Percentiles rank a stretch among this genome's conserved stretches.
These are phyloP conservation scores for Hordeum pubiflorum DNA, from an alignment of 202 grass and related monocot species.

Conservation along the genomic window DNA sequence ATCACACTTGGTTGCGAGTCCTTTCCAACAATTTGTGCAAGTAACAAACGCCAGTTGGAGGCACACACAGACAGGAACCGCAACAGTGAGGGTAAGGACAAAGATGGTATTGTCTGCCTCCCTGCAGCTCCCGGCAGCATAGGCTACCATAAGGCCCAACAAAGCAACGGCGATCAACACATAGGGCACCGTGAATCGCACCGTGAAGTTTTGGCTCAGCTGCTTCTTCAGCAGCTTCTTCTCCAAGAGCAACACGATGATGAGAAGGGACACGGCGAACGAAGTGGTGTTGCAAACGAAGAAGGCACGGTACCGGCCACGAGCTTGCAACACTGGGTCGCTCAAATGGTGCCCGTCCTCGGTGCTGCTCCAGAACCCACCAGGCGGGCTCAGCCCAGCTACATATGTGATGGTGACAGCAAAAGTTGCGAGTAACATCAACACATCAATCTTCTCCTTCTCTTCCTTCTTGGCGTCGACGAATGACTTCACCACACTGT, in stretches of 20 bases:
- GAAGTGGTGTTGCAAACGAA: slow-evolving; percentile 33
- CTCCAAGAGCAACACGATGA: slow-evolving; percentile 31
- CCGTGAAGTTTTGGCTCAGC: too few species aligned
- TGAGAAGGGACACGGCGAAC: slow-evolving; percentile 25
- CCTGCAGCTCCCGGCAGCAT: too few species aligned
- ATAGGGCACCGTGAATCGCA: not conserved
- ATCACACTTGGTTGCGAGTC: too few species aligned
- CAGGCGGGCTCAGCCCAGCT: not conserved
- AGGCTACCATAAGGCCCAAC: too few species aligned
- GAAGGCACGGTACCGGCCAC: slow-evolving; percentile 4
- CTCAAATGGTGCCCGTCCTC: not conserved
- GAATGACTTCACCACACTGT: not conserved
- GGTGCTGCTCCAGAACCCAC: slow-evolving; percentile 21
- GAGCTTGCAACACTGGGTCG: not conserved
- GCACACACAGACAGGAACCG: slow-evolving; percentile 27
- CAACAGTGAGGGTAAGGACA: not conserved
- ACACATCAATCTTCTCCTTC: not conserved
- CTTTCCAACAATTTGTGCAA: too few species aligned
- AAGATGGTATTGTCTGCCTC: too few species aligned
- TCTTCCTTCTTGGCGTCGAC: not conserved
- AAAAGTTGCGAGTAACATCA: not conserved
- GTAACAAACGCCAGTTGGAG: not conserved
- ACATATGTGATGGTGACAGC: slow-evolving; percentile 15
- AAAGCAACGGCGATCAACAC: slow-evolving; percentile 2
- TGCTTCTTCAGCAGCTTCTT: not conserved